Evolutionary conservation across 805 yeast genomes (phyloP).

Genomic region (Wickerhamiella australiensis): DNA sequence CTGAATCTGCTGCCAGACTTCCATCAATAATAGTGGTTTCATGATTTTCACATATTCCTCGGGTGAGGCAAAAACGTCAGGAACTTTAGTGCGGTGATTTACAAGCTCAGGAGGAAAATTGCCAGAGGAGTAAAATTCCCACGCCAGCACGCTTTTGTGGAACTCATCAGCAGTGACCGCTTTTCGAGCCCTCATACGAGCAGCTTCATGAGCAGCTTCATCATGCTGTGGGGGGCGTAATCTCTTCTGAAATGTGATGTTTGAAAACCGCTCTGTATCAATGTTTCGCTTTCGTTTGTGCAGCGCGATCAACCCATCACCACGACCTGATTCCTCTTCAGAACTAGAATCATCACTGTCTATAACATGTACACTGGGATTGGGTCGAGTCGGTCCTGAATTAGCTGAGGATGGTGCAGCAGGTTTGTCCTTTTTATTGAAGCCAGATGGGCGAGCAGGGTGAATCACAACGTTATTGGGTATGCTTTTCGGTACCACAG

Average conservation of each 20-base stretch:
- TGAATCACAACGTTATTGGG: conserved; percentile 21
- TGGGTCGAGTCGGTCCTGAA: neutral
- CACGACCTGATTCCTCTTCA: conserved; percentile 27
- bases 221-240: conserved; percentile 26
- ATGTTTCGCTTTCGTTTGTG: conserved; percentile 13
- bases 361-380: neutral
- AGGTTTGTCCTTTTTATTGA: conserved; percentile 31
- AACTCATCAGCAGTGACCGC: conserved; percentile 69
- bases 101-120: conserved; percentile 40
- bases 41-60: conserved; percentile 57
- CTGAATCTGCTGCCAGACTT: conserved; percentile 86
- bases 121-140: conserved; percentile 55
- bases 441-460: conserved; percentile 42
- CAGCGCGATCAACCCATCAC: conserved; percentile 24
- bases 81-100: conserved; percentile 36
- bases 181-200: conserved; percentile 64
- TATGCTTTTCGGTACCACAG: neutral
- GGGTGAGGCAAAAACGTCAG: conserved; percentile 43
- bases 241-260: conserved; percentile 10
- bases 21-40: conserved; percentile 72
- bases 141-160: conserved; percentile 52
- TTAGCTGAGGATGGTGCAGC: conserved; percentile 13
- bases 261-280: conserved; percentile 14
- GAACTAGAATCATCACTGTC: neutral
- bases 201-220: conserved; percentile 47